Conservation (phyloP, 2,329 filamentous ascomycete species). For the Truncatella angustata region DNA sequence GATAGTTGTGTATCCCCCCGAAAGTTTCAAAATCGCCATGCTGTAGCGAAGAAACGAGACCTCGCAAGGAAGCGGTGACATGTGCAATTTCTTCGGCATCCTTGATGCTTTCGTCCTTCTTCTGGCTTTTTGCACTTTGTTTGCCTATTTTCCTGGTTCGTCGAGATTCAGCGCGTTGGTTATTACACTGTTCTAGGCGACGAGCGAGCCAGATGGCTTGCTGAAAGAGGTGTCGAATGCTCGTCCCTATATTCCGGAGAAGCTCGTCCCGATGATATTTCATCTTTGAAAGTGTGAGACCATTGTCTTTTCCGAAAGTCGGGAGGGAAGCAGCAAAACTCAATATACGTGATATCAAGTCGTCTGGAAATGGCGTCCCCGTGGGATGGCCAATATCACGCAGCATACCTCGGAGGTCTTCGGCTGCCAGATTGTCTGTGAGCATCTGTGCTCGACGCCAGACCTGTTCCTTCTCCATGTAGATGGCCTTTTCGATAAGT, state of each 20-base stretch:
- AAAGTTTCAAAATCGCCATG: background rate
- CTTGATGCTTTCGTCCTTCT: background rate
- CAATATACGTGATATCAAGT: constrained; percentile 8
- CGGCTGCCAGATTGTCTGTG: constrained; percentile 12
- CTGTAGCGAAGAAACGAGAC: background rate
- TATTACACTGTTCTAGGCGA: background rate
- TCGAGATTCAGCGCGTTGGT: too few species aligned
- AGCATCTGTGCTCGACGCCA: constrained; percentile 28
- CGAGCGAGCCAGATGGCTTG: constrained; percentile 7
- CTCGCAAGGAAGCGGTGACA: background rate
- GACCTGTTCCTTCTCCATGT: constrained; percentile 27
- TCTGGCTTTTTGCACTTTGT: background rate
- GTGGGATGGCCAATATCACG: background rate
- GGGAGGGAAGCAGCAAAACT: constrained; percentile 15
- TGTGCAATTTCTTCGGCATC: background rate
- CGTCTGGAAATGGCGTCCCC: background rate
- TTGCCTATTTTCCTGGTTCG: background rate
- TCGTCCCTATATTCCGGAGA: background rate
- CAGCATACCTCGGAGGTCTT: constrained; percentile 7
- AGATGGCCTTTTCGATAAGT: constrained; percentile 20
- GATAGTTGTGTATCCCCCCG: background rate
- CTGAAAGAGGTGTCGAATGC: background rate
- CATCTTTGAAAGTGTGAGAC: background rate
- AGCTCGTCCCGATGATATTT: background rate
- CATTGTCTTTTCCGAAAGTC: background rate